A percentile compares a stretch with the other conserved stretches of the same genome.
phyloP scores from a whole-genome alignment of 2,329 filamentous ascomycete species.

The Teratosphaeria destructans region DNA sequence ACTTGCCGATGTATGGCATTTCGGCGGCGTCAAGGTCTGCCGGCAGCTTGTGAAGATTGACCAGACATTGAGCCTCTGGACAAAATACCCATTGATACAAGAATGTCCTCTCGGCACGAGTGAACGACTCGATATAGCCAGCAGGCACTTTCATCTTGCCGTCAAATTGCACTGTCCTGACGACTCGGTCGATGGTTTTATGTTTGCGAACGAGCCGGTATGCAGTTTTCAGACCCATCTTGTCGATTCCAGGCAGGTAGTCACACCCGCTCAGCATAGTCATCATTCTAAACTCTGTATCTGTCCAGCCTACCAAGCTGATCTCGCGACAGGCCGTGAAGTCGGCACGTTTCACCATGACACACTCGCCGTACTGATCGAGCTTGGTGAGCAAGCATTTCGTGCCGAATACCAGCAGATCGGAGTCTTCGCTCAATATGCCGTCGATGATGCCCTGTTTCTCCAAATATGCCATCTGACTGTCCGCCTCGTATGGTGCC shows the following conservation, averaged over 20 bases:
- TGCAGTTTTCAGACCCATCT: conserved; percentile 86
- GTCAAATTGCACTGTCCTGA: conserved; percentile 79
- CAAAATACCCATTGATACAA: conserved; percentile 92
- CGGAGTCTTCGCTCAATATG: conserved; percentile 92
- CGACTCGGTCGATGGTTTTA: conserved; percentile 71
- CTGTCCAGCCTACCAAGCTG: conserved; percentile 83
- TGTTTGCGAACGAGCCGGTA: conserved; percentile 83
- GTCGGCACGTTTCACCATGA: conserved; percentile 81
- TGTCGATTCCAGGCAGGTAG: conserved; percentile 76
- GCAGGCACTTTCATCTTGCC: conserved; percentile 72
- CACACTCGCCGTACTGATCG: conserved; percentile 83
- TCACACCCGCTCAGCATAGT: conserved; percentile 94
- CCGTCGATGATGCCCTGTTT: conserved; percentile 71
- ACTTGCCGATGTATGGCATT: conserved; percentile 70
- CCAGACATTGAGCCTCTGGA: conserved; percentile 57
- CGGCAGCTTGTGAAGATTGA: conserved; percentile 62
- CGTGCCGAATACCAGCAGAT: conserved; percentile 88
- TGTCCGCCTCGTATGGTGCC: conserved; percentile 92
- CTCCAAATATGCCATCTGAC: conserved; percentile 92
- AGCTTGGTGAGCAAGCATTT: conserved; percentile 86
- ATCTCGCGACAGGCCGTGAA: conserved; percentile 84
- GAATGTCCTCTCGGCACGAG: conserved; percentile 84
- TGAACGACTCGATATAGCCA: conserved; percentile 71
- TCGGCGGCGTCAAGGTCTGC: conserved; percentile 53
- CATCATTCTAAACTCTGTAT: conserved; percentile 86